A percentile compares a stretch with the other conserved stretches of the same genome.
Evolutionary conservation across 495 filamentous ascomycete species (phyloP).

Genomic region (Xylaria palmicola): DNA sequence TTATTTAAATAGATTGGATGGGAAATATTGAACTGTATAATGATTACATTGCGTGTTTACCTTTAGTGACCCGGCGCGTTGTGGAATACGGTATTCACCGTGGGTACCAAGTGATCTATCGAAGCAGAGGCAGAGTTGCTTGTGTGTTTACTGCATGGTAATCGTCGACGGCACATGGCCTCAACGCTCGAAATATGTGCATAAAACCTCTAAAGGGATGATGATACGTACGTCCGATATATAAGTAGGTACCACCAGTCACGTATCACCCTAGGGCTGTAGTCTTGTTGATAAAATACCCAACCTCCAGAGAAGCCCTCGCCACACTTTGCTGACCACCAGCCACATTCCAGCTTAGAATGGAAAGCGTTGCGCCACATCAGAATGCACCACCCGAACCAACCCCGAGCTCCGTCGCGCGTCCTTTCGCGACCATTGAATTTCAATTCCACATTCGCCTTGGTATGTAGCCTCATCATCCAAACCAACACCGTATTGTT

Average conservation of each 20-base stretch:
- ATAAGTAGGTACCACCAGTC: not conserved
- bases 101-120: too few relatives aligned
- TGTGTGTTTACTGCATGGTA: too few relatives aligned
- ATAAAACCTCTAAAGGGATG: too few relatives aligned
- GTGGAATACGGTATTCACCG: not conserved
- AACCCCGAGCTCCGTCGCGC: conserved; percentile 21
- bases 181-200: too few relatives aligned
- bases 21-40: conserved; percentile 19
- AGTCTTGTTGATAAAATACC: too few relatives aligned
- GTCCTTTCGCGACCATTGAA: conserved; percentile 26
- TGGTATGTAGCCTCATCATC: conserved; percentile 7
- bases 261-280: not conserved
- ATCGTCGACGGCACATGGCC: too few relatives aligned
- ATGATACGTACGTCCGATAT: too few relatives aligned
- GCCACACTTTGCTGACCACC: conserved; percentile 1
- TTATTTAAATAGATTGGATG: conserved; percentile 13
- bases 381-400: conserved; percentile 9
- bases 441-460: conserved; percentile 2
- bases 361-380: too few relatives aligned
- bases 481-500: not conserved
- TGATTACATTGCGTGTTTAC: conserved; percentile 6
- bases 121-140: too few relatives aligned
- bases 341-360: too few relatives aligned
- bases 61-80: not conserved
- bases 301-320: not conserved